Evolutionary conservation across 345 rosid genomes (phyloP).

Genomic region (Triadica sebifera): DNA sequence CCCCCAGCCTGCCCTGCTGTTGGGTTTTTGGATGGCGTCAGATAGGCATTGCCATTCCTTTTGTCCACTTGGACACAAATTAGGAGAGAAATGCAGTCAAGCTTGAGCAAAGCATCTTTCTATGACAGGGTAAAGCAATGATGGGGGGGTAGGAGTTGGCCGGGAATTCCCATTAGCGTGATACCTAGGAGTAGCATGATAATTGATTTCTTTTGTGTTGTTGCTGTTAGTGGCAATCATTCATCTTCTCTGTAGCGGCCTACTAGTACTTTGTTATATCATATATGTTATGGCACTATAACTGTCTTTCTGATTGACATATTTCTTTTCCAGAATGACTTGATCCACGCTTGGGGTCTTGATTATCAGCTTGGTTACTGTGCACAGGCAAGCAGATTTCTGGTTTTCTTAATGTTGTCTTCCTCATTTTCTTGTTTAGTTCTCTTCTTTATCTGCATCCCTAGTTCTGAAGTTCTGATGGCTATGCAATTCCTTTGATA

Average conservation of each 20-base stretch:
- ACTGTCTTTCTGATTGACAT: neutral
- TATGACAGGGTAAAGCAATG: no score
- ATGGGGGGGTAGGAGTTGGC: neutral
- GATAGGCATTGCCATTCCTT: no score
- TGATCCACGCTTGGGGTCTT: slow-evolving; percentile 76
- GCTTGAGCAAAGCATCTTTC: no score
- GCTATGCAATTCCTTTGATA: slow-evolving; percentile 23
- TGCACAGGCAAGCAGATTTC: slow-evolving; percentile 51
- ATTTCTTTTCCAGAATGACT: slow-evolving; percentile 45
- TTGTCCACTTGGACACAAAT: no score
- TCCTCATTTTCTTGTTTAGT: neutral
- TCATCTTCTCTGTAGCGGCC: no score
- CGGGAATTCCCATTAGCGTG: neutral
- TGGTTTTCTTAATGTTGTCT: neutral
- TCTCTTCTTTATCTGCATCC: neutral
- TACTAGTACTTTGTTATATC: neutral
- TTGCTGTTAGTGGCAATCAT: no score
- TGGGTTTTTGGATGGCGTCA: neutral
- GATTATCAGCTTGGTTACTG: slow-evolving; percentile 70
- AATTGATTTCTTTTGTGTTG: no score
- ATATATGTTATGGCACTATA: no score
- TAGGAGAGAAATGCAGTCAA: neutral
- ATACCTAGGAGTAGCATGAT: no score
- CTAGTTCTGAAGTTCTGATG: slow-evolving; percentile 2
- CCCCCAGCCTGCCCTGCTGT: neutral